phyloP scores from a whole-genome alignment of 495 filamentous ascomycete genomes.

The Penicillium simplicissimum region DNA sequence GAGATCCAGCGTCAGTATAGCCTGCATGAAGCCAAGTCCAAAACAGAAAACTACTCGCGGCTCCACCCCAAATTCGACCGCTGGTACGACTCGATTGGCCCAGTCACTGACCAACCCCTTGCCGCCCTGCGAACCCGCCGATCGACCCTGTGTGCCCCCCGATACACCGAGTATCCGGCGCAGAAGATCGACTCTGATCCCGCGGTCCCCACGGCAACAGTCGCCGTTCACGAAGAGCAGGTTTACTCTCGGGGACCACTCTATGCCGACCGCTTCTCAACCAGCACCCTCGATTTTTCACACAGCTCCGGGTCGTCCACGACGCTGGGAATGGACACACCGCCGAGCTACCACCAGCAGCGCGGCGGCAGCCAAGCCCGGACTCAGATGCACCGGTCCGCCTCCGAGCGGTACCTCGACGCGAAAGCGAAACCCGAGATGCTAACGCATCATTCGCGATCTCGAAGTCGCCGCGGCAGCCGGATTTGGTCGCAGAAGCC shows the following conservation, averaged over 20 bases:
- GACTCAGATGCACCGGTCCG: constrained; percentile 11
- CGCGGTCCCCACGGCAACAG: neutral
- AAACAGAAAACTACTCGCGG: constrained; percentile 20
- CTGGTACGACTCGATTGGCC: constrained; percentile 27
- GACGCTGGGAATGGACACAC: constrained; percentile 1
- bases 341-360: constrained; percentile 13
- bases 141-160: constrained; percentile 31
- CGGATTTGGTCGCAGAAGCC: constrained; percentile 24
- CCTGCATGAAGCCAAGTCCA: constrained; percentile 19
- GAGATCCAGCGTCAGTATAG: constrained; percentile 24
- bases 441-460: constrained; percentile 15
- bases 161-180: constrained; percentile 26
- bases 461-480: constrained; percentile 18
- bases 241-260: constrained; percentile 11
- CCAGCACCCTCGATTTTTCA: constrained; percentile 1
- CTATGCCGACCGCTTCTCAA: constrained; percentile 19
- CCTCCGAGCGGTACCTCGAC: constrained; percentile 16
- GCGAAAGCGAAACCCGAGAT: neutral
- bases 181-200: neutral
- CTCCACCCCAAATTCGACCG: constrained; percentile 17
- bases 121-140: constrained; percentile 18
- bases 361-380: neutral
- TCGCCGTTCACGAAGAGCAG: constrained; percentile 10
- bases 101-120: neutral
- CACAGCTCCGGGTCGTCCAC: constrained; percentile 10